Base-by-base conservation (phyloP, 75 land plant genomes). In the Larix kaempferi region DNA sequence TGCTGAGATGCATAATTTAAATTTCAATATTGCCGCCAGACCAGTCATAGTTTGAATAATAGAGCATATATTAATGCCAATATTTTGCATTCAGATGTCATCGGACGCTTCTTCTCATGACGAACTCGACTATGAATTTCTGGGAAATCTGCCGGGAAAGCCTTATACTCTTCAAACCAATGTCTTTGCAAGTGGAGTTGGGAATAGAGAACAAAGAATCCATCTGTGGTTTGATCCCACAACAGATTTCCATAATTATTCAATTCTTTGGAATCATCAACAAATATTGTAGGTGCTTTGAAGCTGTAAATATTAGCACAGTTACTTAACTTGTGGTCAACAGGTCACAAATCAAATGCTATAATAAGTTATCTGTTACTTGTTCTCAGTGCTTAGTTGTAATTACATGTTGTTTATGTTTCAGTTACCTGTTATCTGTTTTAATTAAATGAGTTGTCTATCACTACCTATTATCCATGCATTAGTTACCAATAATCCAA, bases 41-140 rank as follows among this genome's bases (percentile, higher is more conserved):
- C 1, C 27, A 1, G 4, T 29, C 60, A 59, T 59, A 21, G 60
- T 59, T 59, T 3, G 5, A 2, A 35, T 15, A 13, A 3, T 12
- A 5, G 16, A 64, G 5, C 0, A 29, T 64, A 11, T 64, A 35
- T 5, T 15, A 65, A 29, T 65, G 6, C 14, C 37, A 29, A 4
- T 64, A 19, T 12, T 25, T 25, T 61, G 26, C 12, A 6, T 64
- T 16, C 19, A 65, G 69, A 16, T 65, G 35, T 29, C 69, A 29
- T 29, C 39, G 4, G 69, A 65, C 2, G 35, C 2, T 37, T 65
- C 39, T 65, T 33, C 37, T 39, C 72, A 69, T 7, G 84, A 82
- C 39, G 84, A 82, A 65, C 25, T 82, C 25, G 84, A 82, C 63
- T 73, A 73, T 55, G 84, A 82, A n/a, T 82, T 82, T 33, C 72